Evolutionary conservation across 176 grass and related monocot genomes (phyloP).

Genomic region (Hsuehochloa calcarea): DNA sequence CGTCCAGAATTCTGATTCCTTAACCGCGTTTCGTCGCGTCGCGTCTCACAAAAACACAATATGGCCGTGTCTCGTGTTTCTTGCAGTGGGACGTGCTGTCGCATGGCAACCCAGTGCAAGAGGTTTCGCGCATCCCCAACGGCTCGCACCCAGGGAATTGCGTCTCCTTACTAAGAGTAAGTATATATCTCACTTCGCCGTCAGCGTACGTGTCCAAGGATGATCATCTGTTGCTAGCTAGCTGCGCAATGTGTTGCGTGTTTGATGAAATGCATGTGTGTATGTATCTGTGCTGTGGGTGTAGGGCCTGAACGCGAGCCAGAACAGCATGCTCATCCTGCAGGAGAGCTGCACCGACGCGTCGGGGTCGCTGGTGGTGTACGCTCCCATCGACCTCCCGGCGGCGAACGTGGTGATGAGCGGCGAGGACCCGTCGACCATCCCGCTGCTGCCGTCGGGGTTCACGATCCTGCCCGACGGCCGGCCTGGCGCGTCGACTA

Average conservation of each 20-base stretch:
- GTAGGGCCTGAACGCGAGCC: conserved; percentile 58
- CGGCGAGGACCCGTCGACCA: conserved; percentile 59
- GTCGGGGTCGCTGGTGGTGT: conserved; percentile 56
- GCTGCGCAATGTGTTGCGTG: background rate
- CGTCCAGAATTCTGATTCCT: background rate
- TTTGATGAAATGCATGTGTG: background rate
- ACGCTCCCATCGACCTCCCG: conserved; percentile 61
- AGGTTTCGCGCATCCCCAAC: conserved; percentile 61
- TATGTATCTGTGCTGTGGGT: background rate
- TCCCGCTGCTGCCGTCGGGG: conserved; percentile 69
- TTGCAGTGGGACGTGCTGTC: conserved; percentile 90
- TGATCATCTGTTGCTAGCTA: background rate
- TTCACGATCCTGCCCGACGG: conserved; percentile 73
- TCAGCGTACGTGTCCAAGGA: background rate
- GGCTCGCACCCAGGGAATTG: conserved; percentile 75
- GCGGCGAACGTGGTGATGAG: conserved; percentile 71
- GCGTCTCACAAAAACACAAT: background rate
- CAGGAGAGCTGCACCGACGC: conserved; percentile 77
- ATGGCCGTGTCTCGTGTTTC: background rate
- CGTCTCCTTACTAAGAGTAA: conserved; percentile 86
- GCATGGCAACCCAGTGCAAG: conserved; percentile 60
- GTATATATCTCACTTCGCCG: background rate
- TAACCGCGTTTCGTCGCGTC: background rate
- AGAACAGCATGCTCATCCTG: conserved; percentile 69
- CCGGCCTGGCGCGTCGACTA: background rate